phyloP scores from a whole-genome alignment of 306 rosid genomes.

The Lagenaria siceraria region DNA sequence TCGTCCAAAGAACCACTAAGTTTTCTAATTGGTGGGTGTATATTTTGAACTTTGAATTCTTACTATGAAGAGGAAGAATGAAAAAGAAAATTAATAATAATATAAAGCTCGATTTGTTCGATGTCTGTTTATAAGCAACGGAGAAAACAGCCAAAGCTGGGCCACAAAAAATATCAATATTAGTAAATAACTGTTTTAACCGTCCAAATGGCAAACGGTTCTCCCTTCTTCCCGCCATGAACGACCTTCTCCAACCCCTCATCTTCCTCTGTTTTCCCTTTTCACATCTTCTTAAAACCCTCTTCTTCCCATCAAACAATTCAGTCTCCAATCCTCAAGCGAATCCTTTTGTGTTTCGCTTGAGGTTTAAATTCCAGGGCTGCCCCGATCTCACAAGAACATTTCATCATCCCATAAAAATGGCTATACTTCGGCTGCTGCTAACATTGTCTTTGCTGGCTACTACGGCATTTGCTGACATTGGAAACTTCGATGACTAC shows the following conservation, averaged over 20 bases:
- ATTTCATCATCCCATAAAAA: not conserved
- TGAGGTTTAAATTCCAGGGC: not conserved
- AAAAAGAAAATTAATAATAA: too few species aligned
- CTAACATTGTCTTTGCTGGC: constrained; percentile 17
- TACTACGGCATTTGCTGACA: constrained; percentile 14
- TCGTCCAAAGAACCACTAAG: too few species aligned
- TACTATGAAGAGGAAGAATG: not conserved
- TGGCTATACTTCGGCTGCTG: not conserved
- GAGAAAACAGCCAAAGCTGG: not conserved
- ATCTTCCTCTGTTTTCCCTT: not conserved
- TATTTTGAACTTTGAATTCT: too few species aligned
- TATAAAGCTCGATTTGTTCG: not conserved
- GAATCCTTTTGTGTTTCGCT: constrained; percentile 7
- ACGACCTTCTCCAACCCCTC: not conserved
- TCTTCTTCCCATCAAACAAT: not conserved
- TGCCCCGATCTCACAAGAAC: too few species aligned
- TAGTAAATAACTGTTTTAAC: constrained; percentile 2
- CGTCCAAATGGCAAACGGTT: not conserved
- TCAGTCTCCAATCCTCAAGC: not conserved
- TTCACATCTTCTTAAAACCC: not conserved
- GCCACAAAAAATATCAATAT: not conserved
- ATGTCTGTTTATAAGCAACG: not conserved
- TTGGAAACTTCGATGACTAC: constrained; percentile 23
- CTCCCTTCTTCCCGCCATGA: constrained; percentile 3
- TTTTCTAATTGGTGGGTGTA: too few species aligned